Conservation (phyloP, 805 yeast genomes). For the Nakazawaea holstii region DNA sequence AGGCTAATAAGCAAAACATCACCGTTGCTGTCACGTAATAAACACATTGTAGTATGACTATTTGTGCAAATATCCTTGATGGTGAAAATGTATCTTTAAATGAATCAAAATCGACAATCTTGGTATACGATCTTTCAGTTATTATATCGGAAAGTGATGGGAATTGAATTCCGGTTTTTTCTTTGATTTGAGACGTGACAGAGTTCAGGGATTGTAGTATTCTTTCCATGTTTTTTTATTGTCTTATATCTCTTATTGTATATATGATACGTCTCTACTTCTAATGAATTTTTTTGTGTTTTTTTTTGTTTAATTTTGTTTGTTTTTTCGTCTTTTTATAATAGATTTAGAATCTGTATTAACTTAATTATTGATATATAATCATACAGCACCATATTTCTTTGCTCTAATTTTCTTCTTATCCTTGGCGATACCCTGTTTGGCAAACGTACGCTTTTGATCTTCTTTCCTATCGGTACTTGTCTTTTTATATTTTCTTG, state of each 20-base stretch:
- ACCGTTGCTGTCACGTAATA: slow-evolving; percentile 72
- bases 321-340: slow-evolving; percentile 10
- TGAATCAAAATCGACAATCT: slow-evolving; percentile 20
- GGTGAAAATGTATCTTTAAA: slow-evolving; percentile 39
- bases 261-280: neutral
- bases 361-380: too few species aligned
- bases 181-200: neutral
- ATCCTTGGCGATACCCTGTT: slow-evolving; percentile 25
- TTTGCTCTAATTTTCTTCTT: slow-evolving; percentile 21
- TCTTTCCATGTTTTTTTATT: neutral
- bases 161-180: neutral
- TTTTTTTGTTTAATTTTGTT: neutral
- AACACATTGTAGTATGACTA: slow-evolving; percentile 67
- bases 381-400: neutral
- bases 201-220: neutral
- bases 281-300: neutral
- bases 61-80: slow-evolving; percentile 58
- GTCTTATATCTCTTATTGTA: neutral
- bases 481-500: slow-evolving; percentile 75
- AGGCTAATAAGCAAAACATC: slow-evolving; percentile 59
- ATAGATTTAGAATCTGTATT: too few species aligned
- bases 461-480: slow-evolving; percentile 58
- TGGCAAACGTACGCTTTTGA: slow-evolving; percentile 35
- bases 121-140: slow-evolving; percentile 1
- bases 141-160: neutral